Base-by-base conservation (phyloP, 345 rosid genomes). In the Eucalyptus victrix region DNA sequence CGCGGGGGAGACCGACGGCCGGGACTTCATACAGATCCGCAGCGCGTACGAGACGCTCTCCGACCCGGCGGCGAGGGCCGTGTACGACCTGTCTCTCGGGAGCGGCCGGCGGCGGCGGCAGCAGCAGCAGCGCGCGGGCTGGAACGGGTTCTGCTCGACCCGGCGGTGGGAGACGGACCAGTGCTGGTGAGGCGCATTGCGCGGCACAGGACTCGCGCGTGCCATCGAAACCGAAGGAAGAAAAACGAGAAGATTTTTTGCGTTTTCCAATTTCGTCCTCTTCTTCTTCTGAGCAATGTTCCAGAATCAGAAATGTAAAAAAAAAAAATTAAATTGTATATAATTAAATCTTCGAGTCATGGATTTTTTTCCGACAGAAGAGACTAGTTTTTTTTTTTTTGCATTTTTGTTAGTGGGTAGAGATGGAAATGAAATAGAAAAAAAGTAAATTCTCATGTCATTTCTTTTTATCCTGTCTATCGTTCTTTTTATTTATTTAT, bases 111-210 rank as follows among this genome's bases (percentile, higher is more conserved):
- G 42, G 5, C 49, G 85, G 42, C 47, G 12, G 50, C 72, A 17
- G 54, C 37, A 51, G 56, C 62, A 54, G 49, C 23, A 37, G 32
- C 47, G 49, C 54, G 83, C 26, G 10, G 47, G 47, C n/a, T 24
- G 90, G 30, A 4, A 13, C 47, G 90, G 87, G 89, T 80, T 80
- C 24, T 87, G 49, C 86, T 42, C 87, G 67, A 86, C 89, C 69
- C 89, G 89, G 86, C 51, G 92, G 58, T 91, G 90, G 92, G 92
- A 91, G 50, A 89, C 90, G 90, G 92, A 91, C 87, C 90, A 91
- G 72, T 91, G 92, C 88, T 91, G 92, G 92, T 91, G 60, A 89
- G 24, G 49, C 14, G 14, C 47, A 76, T 40, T 40, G 1, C 47
- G 32, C 32, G 32, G 44, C 44, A 34, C 81, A 5, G 4, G 12